A percentile compares a stretch with the other conserved stretches of the same genome.
These are phyloP conservation scores for Penicillium corylophilum DNA, from an alignment of 2,329 filamentous ascomycete genomes.

Conservation along the genomic window DNA sequence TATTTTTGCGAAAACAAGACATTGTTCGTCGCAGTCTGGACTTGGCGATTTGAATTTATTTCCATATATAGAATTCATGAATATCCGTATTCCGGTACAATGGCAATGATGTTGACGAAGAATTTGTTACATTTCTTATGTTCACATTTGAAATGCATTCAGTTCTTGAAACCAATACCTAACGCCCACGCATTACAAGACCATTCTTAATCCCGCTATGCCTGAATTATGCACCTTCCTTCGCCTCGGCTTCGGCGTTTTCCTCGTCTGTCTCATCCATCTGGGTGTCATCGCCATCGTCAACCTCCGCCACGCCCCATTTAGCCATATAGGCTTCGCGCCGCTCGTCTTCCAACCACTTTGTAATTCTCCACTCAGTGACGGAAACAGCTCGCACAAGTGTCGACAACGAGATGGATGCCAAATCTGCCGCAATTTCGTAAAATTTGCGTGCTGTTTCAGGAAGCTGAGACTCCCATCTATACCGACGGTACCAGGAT, in stretches of 20 bases:
- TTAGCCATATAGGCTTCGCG: constrained; percentile 30
- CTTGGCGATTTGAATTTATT: not conserved
- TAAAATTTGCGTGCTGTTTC: constrained; percentile 50
- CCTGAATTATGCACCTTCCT: not conserved
- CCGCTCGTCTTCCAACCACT: constrained; percentile 37
- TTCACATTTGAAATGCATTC: not conserved
- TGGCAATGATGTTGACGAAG: not conserved
- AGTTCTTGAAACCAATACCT: not conserved
- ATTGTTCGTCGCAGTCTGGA: not conserved
- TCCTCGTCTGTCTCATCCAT: constrained; percentile 21
- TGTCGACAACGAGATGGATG: constrained; percentile 51
- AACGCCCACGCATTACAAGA: too few species aligned
- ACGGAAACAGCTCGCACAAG: constrained; percentile 52
- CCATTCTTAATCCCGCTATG: not conserved
- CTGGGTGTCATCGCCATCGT: constrained; percentile 13
- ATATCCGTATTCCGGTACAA: not conserved
- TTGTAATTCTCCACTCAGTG: constrained; percentile 49
- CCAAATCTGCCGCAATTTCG: constrained; percentile 50
- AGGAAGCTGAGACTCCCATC: constrained; percentile 48
- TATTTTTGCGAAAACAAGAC: not conserved
- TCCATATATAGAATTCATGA: not conserved
- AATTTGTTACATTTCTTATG: not conserved
- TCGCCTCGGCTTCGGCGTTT: constrained; percentile 10
- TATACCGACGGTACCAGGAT: constrained; percentile 51
- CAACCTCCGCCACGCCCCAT: constrained; percentile 15